phyloP scores from a whole-genome alignment of 177 flowering plant species.

The Vitis hybrid region DNA sequence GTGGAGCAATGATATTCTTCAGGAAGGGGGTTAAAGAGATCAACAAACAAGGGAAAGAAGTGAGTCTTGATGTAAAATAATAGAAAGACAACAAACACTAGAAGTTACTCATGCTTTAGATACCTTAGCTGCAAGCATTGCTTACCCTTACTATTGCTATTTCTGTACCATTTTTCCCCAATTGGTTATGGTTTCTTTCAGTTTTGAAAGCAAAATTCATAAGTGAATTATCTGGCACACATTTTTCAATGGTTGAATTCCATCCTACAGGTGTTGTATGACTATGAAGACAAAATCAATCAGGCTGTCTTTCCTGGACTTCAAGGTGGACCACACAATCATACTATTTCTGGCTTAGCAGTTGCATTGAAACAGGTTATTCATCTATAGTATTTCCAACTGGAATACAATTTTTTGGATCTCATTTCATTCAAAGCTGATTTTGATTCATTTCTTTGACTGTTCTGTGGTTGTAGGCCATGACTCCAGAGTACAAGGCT shows the following conservation, averaged over 20 bases:
- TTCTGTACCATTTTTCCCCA: not conserved
- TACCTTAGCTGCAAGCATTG: not conserved
- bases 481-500: slow-evolving; percentile 89
- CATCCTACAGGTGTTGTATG: slow-evolving; percentile 69
- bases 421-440: not conserved
- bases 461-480: slow-evolving; percentile 61
- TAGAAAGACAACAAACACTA: too few relatives aligned
- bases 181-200: not conserved
- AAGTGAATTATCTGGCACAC: slow-evolving; percentile 12
- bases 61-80: slow-evolving; percentile 19
- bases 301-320: slow-evolving; percentile 98
- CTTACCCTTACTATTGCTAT: not conserved
- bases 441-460: not conserved
- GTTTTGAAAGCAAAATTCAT: not conserved
- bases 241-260: too few relatives aligned
- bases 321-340: slow-evolving; percentile 99
- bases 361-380: slow-evolving; percentile 92
- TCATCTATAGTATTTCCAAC: too few relatives aligned
- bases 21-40: slow-evolving; percentile 90
- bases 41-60: slow-evolving; percentile 95
- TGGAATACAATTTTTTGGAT: not conserved
- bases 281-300: slow-evolving; percentile 94
- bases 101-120: not conserved
- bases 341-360: slow-evolving; percentile 94
- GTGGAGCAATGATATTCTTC: slow-evolving; percentile 99